A percentile compares a stretch with the other conserved stretches of the same genome.
Conservation (phyloP, 225 moss, liverwort and hornwort species). For the Physcomitrium patens region DNA sequence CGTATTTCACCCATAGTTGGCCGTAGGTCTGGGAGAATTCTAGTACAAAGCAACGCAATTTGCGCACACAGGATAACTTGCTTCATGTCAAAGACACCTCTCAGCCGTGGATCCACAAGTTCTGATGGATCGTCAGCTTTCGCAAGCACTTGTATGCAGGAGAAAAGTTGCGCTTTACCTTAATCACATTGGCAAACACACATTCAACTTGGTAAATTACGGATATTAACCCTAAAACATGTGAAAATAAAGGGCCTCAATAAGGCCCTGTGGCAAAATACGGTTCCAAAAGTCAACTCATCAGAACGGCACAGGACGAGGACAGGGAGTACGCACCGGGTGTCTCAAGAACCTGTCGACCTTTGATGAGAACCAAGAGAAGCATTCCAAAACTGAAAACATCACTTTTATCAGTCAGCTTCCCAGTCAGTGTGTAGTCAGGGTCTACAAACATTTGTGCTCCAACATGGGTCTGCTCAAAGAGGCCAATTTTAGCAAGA, state of each 20-base stretch:
- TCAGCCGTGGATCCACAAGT: conserved; percentile 50
- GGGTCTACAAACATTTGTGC: conserved; percentile 56
- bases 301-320: not conserved
- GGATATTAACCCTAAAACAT: not conserved
- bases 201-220: not conserved
- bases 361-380: conserved; percentile 56
- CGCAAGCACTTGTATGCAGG: conserved; percentile 56
- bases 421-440: conserved; percentile 53
- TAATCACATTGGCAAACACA: conserved; percentile 4
- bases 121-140: conserved; percentile 57
- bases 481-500: conserved; percentile 34
- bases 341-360: conserved; percentile 39
- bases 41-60: conserved; percentile 56
- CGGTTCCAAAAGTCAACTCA: too few species aligned
- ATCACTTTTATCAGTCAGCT: conserved; percentile 58
- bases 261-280: too few species aligned
- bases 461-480: conserved; percentile 38
- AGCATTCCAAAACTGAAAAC: conserved; percentile 65
- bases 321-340: conserved; percentile 25
- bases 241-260: too few species aligned
- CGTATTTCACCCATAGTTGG: conserved; percentile 61
- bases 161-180: conserved; percentile 46
- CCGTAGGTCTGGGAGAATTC: conserved; percentile 52
- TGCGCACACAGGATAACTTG: conserved; percentile 58
- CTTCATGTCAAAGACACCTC: conserved; percentile 47